Evolutionary conservation across 192 early-diverging fungal genomes (phyloP), one percentile per base, ranked within the genome.

Genomic region (Gamsiella multidivaricata): DNA sequence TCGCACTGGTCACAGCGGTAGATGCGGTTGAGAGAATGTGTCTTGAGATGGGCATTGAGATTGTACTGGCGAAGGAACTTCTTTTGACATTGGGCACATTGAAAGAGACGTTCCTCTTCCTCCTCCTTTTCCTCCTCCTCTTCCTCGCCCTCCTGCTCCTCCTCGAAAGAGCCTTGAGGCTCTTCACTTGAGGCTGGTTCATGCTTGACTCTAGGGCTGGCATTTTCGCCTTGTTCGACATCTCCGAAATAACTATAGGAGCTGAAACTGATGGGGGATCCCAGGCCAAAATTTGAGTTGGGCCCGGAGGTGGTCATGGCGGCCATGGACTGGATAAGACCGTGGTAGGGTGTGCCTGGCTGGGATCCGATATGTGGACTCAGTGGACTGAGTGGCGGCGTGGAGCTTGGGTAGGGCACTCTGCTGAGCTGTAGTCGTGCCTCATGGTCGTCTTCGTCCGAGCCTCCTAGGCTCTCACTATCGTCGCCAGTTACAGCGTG

Each of bases 41-140:
- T 78, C 31, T 68, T 67, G 60, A 64, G 31, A 22, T 78, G 74
- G 2, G 74, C 74, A 45, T 78, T 78, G 26, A 78, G 65, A 28
- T 78, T 78, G 47, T 78, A 78, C 15, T 78, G 74, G 15, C 74
- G 74, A 12, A 56, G 29, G 26, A 78, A 78, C 8, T 53, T 32
- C 45, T 68, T 67, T 14, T 58, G 22, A 26, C 74, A 78, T 3
- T 34, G 11, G 18, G 32, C 10, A 42, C 74, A 78, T 20, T 49
- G 25, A 39, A 78, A 78, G 17, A 31, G 73, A 23, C 61, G 54
- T 31, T 68, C 62, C 17, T 49, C 39, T 18, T 59, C 55, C 7
- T 46, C 41, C 1, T 26, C 53, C 15, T 20, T 18, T 5, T n/a
- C 34, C 18, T 23, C 29, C 12, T 20, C 36, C 7, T 28, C 31